A percentile compares a stretch with the other conserved stretches of the same genome.
Conservation (phyloP, 2,329 filamentous ascomycete genomes). For the Incumbomyces delicatus region DNA sequence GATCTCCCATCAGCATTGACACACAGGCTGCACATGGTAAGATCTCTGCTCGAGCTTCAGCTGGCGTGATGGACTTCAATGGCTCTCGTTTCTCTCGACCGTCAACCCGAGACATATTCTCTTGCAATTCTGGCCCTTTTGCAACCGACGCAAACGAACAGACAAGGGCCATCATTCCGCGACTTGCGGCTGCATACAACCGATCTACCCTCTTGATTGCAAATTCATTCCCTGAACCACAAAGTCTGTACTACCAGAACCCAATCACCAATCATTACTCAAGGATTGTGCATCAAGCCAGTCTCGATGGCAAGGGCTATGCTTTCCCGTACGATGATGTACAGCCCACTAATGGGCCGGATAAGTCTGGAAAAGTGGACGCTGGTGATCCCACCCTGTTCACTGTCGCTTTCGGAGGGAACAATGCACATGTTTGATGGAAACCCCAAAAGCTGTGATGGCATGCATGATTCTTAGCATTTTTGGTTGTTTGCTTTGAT, state of each 20-base stretch:
- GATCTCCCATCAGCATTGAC: slow-evolving; percentile 46
- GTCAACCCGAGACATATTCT: slow-evolving; percentile 54
- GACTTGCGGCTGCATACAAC: slow-evolving; percentile 68
- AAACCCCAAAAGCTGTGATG: neutral
- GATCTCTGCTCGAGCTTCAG: slow-evolving; percentile 36
- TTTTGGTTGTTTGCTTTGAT: too few species aligned
- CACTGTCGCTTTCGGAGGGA: slow-evolving; percentile 48
- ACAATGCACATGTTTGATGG: slow-evolving; percentile 3
- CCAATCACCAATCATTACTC: slow-evolving; percentile 57
- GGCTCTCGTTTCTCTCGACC: slow-evolving; percentile 48
- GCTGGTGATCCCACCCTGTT: slow-evolving; percentile 47
- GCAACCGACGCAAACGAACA: slow-evolving; percentile 33
- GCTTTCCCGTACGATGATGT: slow-evolving; percentile 67
- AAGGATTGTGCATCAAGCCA: slow-evolving; percentile 53
- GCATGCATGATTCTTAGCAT: too few species aligned
- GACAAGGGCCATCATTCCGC: slow-evolving; percentile 56
- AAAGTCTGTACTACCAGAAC: slow-evolving; percentile 45
- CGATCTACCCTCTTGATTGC: slow-evolving; percentile 53
- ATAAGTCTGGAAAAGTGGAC: slow-evolving; percentile 55
- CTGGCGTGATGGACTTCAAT: slow-evolving; percentile 34
- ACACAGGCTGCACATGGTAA: slow-evolving; percentile 53
- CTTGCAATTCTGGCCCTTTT: slow-evolving; percentile 55
- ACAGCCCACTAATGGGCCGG: slow-evolving; percentile 40
- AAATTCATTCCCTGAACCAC: slow-evolving; percentile 42
- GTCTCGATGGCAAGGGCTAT: slow-evolving; percentile 53